phyloP scores from a whole-genome alignment of 2,329 filamentous ascomycete species.

The Hymenoscyphus albidus region DNA sequence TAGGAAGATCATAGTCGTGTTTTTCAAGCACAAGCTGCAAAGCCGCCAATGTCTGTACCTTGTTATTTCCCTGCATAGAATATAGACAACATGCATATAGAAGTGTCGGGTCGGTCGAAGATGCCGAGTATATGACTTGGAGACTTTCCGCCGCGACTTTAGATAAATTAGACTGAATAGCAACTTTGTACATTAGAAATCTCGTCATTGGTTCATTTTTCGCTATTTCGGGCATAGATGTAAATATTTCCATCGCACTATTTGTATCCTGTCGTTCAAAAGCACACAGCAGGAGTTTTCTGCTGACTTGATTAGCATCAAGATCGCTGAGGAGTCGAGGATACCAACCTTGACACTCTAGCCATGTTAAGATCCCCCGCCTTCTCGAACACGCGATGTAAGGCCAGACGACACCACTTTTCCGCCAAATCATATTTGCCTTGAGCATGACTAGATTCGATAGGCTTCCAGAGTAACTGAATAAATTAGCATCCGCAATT shows the following conservation, averaged over 20 bases:
- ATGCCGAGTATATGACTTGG: slow-evolving; percentile 51
- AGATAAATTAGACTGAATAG: slow-evolving; percentile 55
- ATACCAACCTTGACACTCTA: slow-evolving; percentile 60
- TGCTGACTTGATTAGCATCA: slow-evolving; percentile 34
- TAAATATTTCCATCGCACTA: slow-evolving; percentile 52
- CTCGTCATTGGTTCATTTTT: slow-evolving; percentile 62
- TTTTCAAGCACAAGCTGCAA: slow-evolving; percentile 58
- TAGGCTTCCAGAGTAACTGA: slow-evolving; percentile 76
- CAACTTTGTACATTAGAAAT: slow-evolving; percentile 73
- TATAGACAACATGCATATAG: slow-evolving; percentile 80
- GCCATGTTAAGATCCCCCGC: slow-evolving; percentile 62
- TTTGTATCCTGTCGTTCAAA: slow-evolving; percentile 54
- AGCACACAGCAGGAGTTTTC: slow-evolving; percentile 70
- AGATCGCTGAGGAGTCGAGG: not conserved
- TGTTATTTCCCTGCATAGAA: slow-evolving; percentile 63
- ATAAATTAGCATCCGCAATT: slow-evolving; percentile 14
- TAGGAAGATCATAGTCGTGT: slow-evolving; percentile 45
- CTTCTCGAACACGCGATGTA: slow-evolving; percentile 63
- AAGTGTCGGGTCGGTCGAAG: slow-evolving; percentile 54
- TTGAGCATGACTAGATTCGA: slow-evolving; percentile 56
- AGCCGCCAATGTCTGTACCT: slow-evolving; percentile 53
- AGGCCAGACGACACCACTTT: slow-evolving; percentile 67
- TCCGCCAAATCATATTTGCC: slow-evolving; percentile 53
- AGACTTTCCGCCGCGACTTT: slow-evolving; percentile 62
- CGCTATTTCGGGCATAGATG: slow-evolving; percentile 53